These are phyloP conservation scores for Zymoseptoria brevis DNA, from an alignment of 2,329 filamentous ascomycete genomes.

Conservation along the genomic window DNA sequence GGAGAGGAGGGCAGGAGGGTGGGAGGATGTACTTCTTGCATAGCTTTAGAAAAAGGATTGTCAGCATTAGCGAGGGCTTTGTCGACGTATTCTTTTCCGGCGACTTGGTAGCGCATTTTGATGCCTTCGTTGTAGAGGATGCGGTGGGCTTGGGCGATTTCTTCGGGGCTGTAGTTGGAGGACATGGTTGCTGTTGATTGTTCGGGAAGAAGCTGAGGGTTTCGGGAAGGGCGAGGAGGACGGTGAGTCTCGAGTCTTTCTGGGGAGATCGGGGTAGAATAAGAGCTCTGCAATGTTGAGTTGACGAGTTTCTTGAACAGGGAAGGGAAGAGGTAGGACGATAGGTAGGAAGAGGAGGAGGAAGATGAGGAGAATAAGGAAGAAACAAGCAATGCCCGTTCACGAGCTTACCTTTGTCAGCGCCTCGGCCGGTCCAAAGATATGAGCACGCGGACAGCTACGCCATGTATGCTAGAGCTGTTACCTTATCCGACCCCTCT, in stretches of 20 bases:
- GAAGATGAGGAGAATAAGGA: not conserved
- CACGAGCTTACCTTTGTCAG: too few species aligned
- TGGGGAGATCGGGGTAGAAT: not conserved
- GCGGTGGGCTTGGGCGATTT: conserved; percentile 39
- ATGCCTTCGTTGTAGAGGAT: conserved; percentile 54
- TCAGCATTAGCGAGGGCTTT: conserved; percentile 48
- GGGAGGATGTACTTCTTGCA: conserved; percentile 46
- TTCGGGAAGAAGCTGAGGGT: not conserved
- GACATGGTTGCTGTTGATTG: conserved; percentile 11
- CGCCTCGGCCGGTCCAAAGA: too few species aligned
- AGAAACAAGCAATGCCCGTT: too few species aligned
- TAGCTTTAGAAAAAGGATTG: conserved; percentile 51
- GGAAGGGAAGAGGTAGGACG: not conserved
- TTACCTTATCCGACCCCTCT: not conserved
- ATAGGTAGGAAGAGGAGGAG: not conserved
- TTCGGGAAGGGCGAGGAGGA: too few species aligned
- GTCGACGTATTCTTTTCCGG: conserved; percentile 55
- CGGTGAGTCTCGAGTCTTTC: not conserved
- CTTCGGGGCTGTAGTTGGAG: conserved; percentile 20
- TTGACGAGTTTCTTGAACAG: too few species aligned
- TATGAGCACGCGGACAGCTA: too few species aligned
- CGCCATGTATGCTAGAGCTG: not conserved
- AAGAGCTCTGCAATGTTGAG: too few species aligned
- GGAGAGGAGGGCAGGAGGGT: not conserved
- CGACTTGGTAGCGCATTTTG: conserved; percentile 51